Conservation (phyloP, 176 grass and related monocot genomes). For the Eragrostis nindensis region DNA sequence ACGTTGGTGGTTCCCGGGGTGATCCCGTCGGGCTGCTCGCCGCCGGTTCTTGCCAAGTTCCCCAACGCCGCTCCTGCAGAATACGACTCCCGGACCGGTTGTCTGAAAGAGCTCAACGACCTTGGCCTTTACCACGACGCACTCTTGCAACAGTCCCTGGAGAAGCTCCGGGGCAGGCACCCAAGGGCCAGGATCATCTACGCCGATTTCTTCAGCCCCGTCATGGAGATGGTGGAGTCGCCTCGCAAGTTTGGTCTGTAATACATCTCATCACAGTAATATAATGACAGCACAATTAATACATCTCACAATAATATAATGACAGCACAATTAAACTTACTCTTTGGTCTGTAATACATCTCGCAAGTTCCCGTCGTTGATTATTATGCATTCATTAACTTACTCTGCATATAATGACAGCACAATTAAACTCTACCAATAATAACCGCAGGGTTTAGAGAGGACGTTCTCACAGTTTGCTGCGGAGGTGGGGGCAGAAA, state of each 20-base stretch:
- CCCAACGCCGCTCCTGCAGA: not conserved
- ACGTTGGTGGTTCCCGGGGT: slow-evolving; percentile 51
- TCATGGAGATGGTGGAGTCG: slow-evolving; percentile 41
- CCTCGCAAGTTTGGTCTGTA: not conserved
- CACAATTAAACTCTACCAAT: too few species aligned
- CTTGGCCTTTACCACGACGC: slow-evolving; percentile 41
- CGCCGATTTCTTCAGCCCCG: slow-evolving; percentile 48
- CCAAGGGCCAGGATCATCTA: slow-evolving; percentile 43
- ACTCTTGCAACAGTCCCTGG: not conserved
- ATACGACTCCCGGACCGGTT: slow-evolving; percentile 30
- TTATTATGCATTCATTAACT: too few species aligned
- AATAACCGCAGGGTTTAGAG: slow-evolving; percentile 29
- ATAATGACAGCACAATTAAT: not conserved
- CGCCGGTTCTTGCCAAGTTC: slow-evolving; percentile 33
- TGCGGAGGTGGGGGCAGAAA: slow-evolving; percentile 37
- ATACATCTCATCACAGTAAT: too few species aligned
- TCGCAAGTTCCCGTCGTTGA: too few species aligned
- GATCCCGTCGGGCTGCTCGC: slow-evolving; percentile 59
- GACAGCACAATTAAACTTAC: too few species aligned
- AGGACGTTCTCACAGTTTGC: slow-evolving; percentile 38
- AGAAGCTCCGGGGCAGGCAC: slow-evolving; percentile 38
- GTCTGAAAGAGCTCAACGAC: slow-evolving; percentile 37
- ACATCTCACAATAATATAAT: too few species aligned
- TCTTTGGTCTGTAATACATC: too few species aligned
- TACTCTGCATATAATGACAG: too few species aligned